Base-by-base conservation (phyloP, 371 early-diverging fungal genomes). In the Mucor indicus region DNA sequence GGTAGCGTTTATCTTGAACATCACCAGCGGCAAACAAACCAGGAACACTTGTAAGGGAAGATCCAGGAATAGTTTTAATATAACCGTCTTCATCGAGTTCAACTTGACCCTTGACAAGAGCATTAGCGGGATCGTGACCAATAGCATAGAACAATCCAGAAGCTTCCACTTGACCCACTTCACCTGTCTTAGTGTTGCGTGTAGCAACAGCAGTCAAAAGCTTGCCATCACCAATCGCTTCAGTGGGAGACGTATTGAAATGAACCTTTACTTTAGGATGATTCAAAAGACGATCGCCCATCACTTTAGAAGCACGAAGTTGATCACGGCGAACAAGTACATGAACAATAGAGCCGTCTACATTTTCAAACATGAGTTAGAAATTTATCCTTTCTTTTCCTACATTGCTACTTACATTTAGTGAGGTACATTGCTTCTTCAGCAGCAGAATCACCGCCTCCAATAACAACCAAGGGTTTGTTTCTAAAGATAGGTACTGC, bases 1-100 rank as follows among this genome's bases (percentile, higher is more conserved):
- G 85, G 74, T 98, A 98, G 25, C 73, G 84, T 69, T 87, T 90
- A 69, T 98, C 99, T 69, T 93, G 93, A 31, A 98, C 97, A 80
- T 99, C 99, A 48, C 99, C 99, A 33, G 91, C 90, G 52, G 98
- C 99, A 81, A 95, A 98, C 25, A 99, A 80, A 47, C 98, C 99
- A 35, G 74, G 72, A 35, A 96, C 62, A 57, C 72, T 87, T 40
- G 98, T 98, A 36, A 79, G 55, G 16, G 93, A 79, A 38, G 86
- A 84, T 30, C 90, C 87, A 33, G 92, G 87, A 40, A 83, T 64
- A 29, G 90, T 86, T 53, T 83, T 70, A 53, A 99, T 82, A 72
- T 98, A 99, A 48, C 95, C 94, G 44, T 87, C 86, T 38, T 80
- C 77, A 69, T 95, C 90, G 44, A 90, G 56, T 36, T 86, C 77